Conservation (phyloP, 306 rosid genomes). For the Rubus parviflorus region DNA sequence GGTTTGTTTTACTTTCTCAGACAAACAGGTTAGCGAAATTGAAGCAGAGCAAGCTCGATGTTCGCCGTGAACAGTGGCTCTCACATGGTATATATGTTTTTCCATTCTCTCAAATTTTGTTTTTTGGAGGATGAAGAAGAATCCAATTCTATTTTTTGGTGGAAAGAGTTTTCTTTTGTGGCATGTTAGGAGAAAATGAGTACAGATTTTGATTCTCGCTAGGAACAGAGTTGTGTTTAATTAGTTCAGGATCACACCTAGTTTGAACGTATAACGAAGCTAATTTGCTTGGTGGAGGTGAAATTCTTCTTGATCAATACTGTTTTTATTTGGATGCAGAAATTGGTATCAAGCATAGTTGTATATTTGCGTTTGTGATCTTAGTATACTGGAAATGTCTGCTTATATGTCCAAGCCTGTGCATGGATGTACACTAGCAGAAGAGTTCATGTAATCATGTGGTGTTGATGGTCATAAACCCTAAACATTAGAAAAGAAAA, state of each 20-base stretch:
- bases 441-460: not conserved
- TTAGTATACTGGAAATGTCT: not conserved
- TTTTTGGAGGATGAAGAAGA: not conserved
- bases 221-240: not conserved
- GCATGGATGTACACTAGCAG: not conserved
- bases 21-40: constrained; percentile 51
- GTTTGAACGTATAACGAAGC: not conserved
- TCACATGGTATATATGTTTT: constrained; percentile 41
- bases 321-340: not conserved
- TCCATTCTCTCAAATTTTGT: not conserved
- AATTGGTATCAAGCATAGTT: not conserved
- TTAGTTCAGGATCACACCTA: not conserved
- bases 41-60: constrained; percentile 72
- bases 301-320: not conserved
- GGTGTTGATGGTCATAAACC: not conserved
- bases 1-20: constrained; percentile 27
- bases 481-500: not conserved
- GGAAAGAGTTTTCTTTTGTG: not conserved
- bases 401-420: not conserved
- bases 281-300: not conserved
- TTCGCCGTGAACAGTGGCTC: constrained; percentile 71
- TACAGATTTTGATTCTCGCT: not conserved
- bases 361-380: not conserved
- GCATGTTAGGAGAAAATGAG: not conserved
- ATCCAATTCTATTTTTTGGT: not conserved